Conservation (phyloP, 306 rosid species). For the Prunus mume region DNA sequence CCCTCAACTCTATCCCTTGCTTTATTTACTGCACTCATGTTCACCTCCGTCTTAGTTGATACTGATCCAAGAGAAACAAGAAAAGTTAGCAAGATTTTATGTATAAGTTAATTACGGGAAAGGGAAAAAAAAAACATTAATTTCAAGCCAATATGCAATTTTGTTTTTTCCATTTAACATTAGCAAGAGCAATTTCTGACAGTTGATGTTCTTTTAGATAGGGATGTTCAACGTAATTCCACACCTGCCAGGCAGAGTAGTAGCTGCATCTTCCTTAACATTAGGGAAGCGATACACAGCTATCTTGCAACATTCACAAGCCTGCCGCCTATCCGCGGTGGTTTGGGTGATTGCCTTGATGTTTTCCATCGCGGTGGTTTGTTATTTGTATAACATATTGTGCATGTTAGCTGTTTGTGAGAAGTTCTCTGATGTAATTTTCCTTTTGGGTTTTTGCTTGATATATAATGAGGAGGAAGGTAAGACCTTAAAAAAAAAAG, state of each 20-base stretch:
- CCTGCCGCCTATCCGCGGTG: not conserved
- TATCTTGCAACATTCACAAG: not conserved
- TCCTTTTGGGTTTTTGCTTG: not conserved
- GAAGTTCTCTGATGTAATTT: not conserved
- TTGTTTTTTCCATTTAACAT: too few species aligned
- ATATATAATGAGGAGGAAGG: too few species aligned
- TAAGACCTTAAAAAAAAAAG: too few species aligned
- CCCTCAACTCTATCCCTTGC: not conserved
- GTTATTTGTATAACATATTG: not conserved
- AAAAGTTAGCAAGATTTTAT: not conserved
- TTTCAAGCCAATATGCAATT: too few species aligned
- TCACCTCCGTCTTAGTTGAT: not conserved
- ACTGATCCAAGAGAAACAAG: not conserved
- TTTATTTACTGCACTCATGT: too few species aligned
- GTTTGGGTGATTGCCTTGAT: not conserved
- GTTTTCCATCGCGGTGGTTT: not conserved
- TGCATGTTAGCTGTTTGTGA: not conserved
- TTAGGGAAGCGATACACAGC: not conserved
- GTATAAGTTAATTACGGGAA: not conserved
- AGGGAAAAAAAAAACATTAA: too few species aligned
- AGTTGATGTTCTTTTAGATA: not conserved
- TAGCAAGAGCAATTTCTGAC: not conserved
- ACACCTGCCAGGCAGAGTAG: not conserved
- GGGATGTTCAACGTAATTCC: not conserved
- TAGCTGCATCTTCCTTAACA: not conserved